phyloP scores from a whole-genome alignment of 176 grass and related monocot genomes.

The Tuctoria greenei region DNA sequence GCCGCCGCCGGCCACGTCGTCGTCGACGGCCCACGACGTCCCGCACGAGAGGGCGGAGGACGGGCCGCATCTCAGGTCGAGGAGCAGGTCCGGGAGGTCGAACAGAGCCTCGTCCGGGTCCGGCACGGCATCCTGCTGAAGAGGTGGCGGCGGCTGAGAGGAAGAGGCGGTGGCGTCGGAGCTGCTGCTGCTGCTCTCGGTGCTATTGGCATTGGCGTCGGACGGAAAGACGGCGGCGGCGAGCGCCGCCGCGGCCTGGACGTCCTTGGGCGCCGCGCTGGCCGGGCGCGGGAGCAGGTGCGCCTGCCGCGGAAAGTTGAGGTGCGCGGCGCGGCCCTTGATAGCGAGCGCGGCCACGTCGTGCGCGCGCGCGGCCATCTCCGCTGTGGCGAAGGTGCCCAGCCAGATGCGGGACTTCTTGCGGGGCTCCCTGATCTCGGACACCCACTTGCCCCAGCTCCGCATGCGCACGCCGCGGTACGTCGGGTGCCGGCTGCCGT shows the following conservation, averaged over 20 bases:
- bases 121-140: background rate
- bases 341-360: conserved; percentile 75
- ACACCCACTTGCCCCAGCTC: conserved; percentile 77
- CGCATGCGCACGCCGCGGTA: conserved; percentile 71
- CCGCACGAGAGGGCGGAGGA: conserved; percentile 37
- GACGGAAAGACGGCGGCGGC: conserved; percentile 38
- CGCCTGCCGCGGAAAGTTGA: conserved; percentile 61
- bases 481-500: conserved; percentile 52
- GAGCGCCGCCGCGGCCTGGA: conserved; percentile 54
- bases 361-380: conserved; percentile 72
- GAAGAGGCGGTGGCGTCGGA: conserved; percentile 3
- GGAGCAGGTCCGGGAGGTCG: conserved; percentile 81
- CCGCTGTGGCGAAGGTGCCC: conserved; percentile 62
- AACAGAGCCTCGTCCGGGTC: conserved; percentile 63
- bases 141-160: background rate
- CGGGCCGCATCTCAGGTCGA: conserved; percentile 71
- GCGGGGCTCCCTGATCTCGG: conserved; percentile 77
- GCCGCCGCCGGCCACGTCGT: conserved; percentile 35
- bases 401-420: conserved; percentile 81
- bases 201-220: conserved; percentile 39
- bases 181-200: conserved; percentile 6
- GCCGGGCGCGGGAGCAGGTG: conserved; percentile 52
- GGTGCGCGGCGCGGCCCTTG: conserved; percentile 51
- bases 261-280: conserved; percentile 50
- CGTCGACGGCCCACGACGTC: conserved; percentile 48